A percentile compares a stretch with the other conserved stretches of the same genome.
phyloP scores from a whole-genome alignment of 257 asterid species.

The Solanum ossicruentum region DNA sequence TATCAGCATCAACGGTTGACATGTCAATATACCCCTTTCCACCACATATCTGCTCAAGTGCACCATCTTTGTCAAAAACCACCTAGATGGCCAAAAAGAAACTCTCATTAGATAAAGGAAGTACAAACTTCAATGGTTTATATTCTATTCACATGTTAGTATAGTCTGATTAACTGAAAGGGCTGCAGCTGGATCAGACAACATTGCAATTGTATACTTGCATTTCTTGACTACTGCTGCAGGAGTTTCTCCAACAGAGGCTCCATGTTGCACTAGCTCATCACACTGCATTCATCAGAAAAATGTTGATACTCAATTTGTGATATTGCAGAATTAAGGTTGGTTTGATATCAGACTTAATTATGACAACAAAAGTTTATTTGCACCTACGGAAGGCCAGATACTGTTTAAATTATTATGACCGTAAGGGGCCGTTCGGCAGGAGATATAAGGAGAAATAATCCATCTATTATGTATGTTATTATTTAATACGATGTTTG shows the following conservation, averaged over 20 bases:
- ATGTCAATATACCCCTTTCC: conserved; percentile 93
- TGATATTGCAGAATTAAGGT: not conserved
- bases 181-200: conserved; percentile 96
- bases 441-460: no score
- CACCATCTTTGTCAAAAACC: conserved; percentile 77
- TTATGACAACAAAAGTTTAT: not conserved
- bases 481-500: no score
- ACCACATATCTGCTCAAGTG: conserved; percentile 59
- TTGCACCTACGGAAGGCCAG: not conserved
- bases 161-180: conserved; percentile 51
- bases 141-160: not conserved
- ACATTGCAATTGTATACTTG: conserved; percentile 87
- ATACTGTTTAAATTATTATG: not conserved
- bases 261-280: conserved; percentile 85
- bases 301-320: not conserved
- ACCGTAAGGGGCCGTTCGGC: no score
- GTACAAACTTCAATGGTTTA: not conserved
- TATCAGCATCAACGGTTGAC: conserved; percentile 98
- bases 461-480: no score
- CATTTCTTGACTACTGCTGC: conserved; percentile 90
- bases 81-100: conserved; percentile 33
- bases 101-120: not conserved
- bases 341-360: not conserved
- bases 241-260: conserved; percentile 70
- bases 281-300: conserved; percentile 53